A percentile compares a stretch with the other conserved stretches of the same genome.
These are phyloP conservation scores for Phanerochaete carnosa DNA, from an alignment of 768 basidiomycete genomes.

Conservation along the genomic window DNA sequence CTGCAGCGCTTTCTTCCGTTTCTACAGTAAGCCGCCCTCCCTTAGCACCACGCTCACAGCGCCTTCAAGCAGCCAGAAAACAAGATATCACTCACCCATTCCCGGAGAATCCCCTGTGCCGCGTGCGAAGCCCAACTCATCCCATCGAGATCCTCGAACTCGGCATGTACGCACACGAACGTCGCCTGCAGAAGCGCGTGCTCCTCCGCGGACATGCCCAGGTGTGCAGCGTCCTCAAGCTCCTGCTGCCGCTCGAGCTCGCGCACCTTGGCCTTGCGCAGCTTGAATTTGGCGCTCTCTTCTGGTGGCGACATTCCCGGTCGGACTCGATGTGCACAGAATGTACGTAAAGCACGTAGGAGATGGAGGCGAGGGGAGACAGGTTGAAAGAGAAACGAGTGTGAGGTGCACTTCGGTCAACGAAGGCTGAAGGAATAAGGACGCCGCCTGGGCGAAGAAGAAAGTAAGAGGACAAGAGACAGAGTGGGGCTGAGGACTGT, in stretches of 20 bases:
- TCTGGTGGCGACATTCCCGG: not conserved
- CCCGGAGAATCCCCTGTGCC: not conserved
- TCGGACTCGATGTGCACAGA: no score
- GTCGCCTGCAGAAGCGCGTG: not conserved
- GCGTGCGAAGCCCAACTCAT: not conserved
- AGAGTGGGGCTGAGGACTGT: no score
- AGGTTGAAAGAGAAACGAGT: not conserved
- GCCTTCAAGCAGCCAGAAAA: no score
- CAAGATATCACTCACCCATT: not conserved
- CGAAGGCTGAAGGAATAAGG: not conserved
- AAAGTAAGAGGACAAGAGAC: no score
- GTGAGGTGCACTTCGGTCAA: not conserved
- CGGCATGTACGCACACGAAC: not conserved
- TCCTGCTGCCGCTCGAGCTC: constrained; percentile 9
- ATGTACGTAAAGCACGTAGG: no score
- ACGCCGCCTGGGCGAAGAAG: not conserved
- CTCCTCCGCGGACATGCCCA: not conserved
- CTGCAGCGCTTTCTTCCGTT: no score
- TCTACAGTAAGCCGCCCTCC: not conserved
- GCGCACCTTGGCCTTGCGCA: constrained; percentile 1
- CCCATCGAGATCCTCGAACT: constrained; percentile 1
- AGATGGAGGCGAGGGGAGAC: not conserved
- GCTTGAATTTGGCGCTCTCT: constrained; percentile 10
- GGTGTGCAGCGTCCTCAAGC: constrained; percentile 1
- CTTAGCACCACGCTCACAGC: no score